Evolutionary conservation across 495 filamentous ascomycete genomes (phyloP), one percentile per base, ranked within the genome.

Genomic region (Hypoxylon intermedium): DNA sequence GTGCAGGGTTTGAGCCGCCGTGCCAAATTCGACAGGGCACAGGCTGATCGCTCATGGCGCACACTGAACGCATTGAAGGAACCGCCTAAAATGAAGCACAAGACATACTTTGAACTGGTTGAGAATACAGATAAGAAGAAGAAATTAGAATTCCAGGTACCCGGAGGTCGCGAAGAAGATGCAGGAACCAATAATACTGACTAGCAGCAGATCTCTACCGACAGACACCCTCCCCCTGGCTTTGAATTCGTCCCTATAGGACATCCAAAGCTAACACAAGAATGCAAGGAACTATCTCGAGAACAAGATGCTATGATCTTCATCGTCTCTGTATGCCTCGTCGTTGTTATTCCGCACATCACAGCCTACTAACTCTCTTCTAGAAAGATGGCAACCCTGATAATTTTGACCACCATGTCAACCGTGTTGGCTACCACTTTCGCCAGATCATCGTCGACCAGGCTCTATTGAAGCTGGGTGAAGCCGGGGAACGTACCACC

Each of bases 191-290:
- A 3, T 9, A 58, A 24, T 62, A 60, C 71, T 77, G 47, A 78
- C 66, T 9, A 34, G 11, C 19, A 38, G 18, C 53, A 83, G 82
- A 72, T 77, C 28, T 80, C 78, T 19, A 72, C 75, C 42, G 63
- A 67, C 11, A 52, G 58, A 19, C 59, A 75, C 6, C 80, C 91
- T 20, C 91, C 91, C 2, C 81, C 79, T n/a, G 91, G 90, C 5
- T 96, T 90, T 61, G 87, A 85, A 20, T 95, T 92, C 68, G 86
- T 97, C 50, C 87, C 90, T n/a, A 82, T 86, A 47, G 92, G 92
- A 18, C 86, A 90, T 67, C 90, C 90, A 0, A 80, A 83, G 34
- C 73, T 97, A 43, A 93, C 89, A 4, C 81, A 79, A 9, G 75
- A 77, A 20, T 96, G 92, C 78, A 95, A 93, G 72, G 90, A 96